phyloP scores from a whole-genome alignment of 208 protist genomes.

The Phytomonas sp. region DNA sequence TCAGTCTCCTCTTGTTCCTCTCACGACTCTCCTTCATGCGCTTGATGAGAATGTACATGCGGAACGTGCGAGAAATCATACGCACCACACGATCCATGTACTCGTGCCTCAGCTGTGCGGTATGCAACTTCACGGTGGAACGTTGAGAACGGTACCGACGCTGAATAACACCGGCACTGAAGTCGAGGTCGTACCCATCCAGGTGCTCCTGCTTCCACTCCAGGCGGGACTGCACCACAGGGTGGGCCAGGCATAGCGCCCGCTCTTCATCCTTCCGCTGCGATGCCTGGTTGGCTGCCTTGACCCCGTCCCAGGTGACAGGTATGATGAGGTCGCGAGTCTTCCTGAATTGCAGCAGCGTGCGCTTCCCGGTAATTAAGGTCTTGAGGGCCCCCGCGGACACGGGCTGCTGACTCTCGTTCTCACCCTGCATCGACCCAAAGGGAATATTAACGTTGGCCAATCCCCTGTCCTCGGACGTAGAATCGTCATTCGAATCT shows the following conservation, averaged over 20 bases:
- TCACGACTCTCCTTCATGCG: conserved; percentile 18
- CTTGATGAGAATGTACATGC: conserved; percentile 45
- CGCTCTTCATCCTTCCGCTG: conserved; percentile 19
- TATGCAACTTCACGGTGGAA: conserved; percentile 28
- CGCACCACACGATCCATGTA: conserved; percentile 63
- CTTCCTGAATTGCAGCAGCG: conserved; percentile 51
- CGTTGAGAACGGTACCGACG: conserved; percentile 41
- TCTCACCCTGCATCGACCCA: background rate
- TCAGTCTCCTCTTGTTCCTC: conserved; percentile 15
- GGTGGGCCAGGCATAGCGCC: conserved; percentile 22
- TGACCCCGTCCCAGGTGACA: conserved; percentile 34
- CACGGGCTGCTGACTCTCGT: background rate
- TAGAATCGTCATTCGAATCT: background rate
- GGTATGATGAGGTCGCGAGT: conserved; percentile 21
- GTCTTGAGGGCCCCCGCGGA: background rate
- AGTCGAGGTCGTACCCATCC: conserved; percentile 62
- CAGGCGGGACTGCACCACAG: conserved; percentile 39
- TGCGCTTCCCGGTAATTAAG: conserved; percentile 9
- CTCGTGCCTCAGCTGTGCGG: conserved; percentile 31
- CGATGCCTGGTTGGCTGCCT: conserved; percentile 48
- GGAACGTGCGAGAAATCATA: conserved; percentile 66
- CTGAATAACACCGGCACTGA: conserved; percentile 80
- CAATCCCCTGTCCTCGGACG: background rate
- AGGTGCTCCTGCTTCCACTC: conserved; percentile 72
- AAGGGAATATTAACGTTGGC: background rate